A percentile compares a stretch with the other conserved stretches of the same genome.
Conservation (phyloP, 1,284 basidiomycete species). For the Microbotryum violaceum region DNA sequence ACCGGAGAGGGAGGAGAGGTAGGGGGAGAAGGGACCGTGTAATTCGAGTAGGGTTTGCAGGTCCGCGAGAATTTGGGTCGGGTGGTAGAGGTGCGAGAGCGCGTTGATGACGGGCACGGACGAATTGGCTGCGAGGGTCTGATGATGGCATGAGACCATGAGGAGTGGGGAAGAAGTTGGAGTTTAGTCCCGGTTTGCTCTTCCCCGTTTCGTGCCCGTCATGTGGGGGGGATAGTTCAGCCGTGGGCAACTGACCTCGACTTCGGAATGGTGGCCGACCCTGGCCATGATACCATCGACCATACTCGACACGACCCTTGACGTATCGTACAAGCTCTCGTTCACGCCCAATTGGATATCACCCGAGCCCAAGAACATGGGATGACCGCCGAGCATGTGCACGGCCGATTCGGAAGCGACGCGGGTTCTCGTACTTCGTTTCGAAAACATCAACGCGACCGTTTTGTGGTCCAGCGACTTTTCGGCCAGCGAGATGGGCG, state of each 20-base stretch:
- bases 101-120: conserved; percentile 92
- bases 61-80: conserved; percentile 91
- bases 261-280: conserved; percentile 82
- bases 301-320: conserved; percentile 79
- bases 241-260: conserved; percentile 57
- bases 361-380: conserved; percentile 80
- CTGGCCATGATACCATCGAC: conserved; percentile 95
- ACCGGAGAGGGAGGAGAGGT: conserved; percentile 39
- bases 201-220: too few relatives aligned
- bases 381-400: conserved; percentile 70
- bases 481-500: not conserved
- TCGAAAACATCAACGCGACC: conserved; percentile 83
- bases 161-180: not conserved
- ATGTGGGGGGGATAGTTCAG: not conserved
- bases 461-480: conserved; percentile 55
- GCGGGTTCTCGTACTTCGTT: conserved; percentile 87
- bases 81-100: conserved; percentile 90
- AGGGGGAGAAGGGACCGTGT: conserved; percentile 36
- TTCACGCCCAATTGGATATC: conserved; percentile 98
- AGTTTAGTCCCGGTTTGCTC: not conserved
- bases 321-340: conserved; percentile 76
- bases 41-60: conserved; percentile 77
- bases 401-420: conserved; percentile 78
- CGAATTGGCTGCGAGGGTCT: conserved; percentile 83
- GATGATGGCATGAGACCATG: not conserved